A percentile compares a stretch with the other conserved stretches of the same genome.
Conservation (phyloP, 495 filamentous ascomycete species). For the Neurospora tetrasperma region DNA sequence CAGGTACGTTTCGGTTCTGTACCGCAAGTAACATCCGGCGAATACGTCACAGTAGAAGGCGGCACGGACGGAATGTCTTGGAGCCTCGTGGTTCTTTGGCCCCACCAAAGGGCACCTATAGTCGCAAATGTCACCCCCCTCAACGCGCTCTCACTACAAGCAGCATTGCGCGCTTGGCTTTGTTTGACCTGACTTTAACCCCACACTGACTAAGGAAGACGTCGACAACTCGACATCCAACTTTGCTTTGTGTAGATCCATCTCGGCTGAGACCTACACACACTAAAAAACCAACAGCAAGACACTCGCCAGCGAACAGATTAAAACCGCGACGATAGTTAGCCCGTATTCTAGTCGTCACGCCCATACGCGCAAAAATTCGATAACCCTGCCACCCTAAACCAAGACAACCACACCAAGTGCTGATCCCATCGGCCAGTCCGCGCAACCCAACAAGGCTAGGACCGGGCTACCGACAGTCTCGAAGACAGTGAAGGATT, state of each 20-base stretch:
- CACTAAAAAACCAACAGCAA: neutral
- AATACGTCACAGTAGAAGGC: neutral
- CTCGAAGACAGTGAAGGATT: neutral
- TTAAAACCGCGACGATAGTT: neutral
- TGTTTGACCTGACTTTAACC: neutral
- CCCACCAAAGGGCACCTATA: neutral
- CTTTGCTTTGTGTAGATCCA: neutral
- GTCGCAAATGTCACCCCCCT: neutral
- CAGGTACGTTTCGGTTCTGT: neutral
- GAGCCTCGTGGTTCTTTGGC: neutral
- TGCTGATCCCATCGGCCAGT: neutral
- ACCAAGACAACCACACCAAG: neutral
- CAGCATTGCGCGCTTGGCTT: neutral
- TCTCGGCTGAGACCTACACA: neutral
- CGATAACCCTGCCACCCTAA: neutral
- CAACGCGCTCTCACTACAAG: neutral
- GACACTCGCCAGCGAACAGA: neutral
- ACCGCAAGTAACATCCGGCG: neutral
- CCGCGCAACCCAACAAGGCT: neutral
- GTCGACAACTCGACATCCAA: neutral
- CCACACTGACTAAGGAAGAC: neutral
- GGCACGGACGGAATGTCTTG: neutral
- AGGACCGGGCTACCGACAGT: neutral
- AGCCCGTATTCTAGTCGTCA: neutral
- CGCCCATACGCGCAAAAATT: neutral